These are phyloP conservation scores for Pyrus hybrid DNA, from an alignment of 331 rosid genomes.

Conservation along the genomic window DNA sequence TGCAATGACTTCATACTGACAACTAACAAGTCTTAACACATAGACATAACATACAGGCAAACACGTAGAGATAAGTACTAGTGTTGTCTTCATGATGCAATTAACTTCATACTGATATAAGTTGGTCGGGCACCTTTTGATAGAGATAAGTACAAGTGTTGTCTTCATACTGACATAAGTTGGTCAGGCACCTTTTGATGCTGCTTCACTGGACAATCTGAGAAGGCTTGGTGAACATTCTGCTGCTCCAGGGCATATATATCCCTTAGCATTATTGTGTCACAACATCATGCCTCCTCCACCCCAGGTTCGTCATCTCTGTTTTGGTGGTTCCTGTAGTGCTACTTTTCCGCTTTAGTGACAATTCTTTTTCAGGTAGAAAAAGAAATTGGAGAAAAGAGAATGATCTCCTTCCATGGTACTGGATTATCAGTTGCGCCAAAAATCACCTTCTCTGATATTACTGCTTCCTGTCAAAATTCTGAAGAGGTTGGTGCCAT, in stretches of 20 bases:
- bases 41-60: too few relatives aligned
- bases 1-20: neutral
- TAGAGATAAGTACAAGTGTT: neutral
- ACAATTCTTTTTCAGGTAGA: slow-evolving; percentile 56
- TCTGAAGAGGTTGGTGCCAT: slow-evolving; percentile 61
- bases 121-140: slow-evolving; percentile 67
- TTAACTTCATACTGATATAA: slow-evolving; percentile 27
- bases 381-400: slow-evolving; percentile 86
- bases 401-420: slow-evolving; percentile 70
- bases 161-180: slow-evolving; percentile 29
- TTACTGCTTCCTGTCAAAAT: slow-evolving; percentile 32
- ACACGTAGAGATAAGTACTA: too few relatives aligned
- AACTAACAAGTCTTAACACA: too few relatives aligned
- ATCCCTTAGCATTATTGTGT: slow-evolving; percentile 78
- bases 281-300: slow-evolving; percentile 98
- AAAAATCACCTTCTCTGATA: slow-evolving; percentile 44
- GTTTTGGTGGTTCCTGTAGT: slow-evolving; percentile 11
- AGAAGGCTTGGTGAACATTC: slow-evolving; percentile 83
- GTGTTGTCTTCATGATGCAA: neutral
- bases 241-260: slow-evolving; percentile 79
- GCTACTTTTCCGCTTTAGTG: neutral
- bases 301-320: slow-evolving; percentile 37
- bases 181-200: slow-evolving; percentile 87
- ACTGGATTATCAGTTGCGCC: slow-evolving; percentile 73
- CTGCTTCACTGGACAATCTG: slow-evolving; percentile 87